Percentiles rank a stretch among this genome's conserved stretches.
These are phyloP conservation scores for Nakazawaea molendinolei DNA, from an alignment of 805 yeast genomes.

Conservation along the genomic window DNA sequence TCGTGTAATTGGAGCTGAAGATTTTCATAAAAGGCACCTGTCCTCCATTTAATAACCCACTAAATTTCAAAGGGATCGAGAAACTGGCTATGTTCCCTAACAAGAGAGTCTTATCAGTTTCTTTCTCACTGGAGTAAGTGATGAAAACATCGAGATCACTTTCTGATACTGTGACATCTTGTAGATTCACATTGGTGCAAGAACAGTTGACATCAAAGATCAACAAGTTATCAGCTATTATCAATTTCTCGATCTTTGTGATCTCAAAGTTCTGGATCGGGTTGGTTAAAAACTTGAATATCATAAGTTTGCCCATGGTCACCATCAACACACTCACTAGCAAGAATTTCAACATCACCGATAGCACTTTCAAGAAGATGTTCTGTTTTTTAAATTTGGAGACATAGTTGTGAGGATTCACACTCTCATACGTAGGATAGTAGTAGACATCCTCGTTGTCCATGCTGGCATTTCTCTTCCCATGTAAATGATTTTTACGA, in stretches of 20 bases:
- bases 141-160: slow-evolving; percentile 27
- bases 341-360: slow-evolving; percentile 7
- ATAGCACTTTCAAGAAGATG: neutral
- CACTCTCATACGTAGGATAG: slow-evolving; percentile 9
- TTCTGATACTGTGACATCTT: slow-evolving; percentile 24
- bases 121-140: slow-evolving; percentile 15
- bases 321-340: slow-evolving; percentile 9
- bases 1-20: neutral
- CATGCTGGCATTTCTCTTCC: neutral
- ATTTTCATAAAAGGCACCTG: slow-evolving; percentile 3
- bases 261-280: slow-evolving; percentile 20
- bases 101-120: slow-evolving; percentile 22
- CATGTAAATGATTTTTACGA: no score
- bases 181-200: slow-evolving; percentile 23
- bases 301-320: slow-evolving; percentile 15
- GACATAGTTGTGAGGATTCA: slow-evolving; percentile 11
- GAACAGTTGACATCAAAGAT: slow-evolving; percentile 23
- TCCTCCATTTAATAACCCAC: slow-evolving; percentile 18
- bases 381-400: slow-evolving; percentile 7
- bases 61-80: slow-evolving; percentile 24
- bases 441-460: slow-evolving; percentile 3
- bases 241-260: slow-evolving; percentile 19
- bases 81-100: slow-evolving; percentile 24
- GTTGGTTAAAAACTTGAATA: slow-evolving; percentile 22
- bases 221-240: slow-evolving; percentile 25